phyloP scores from a whole-genome alignment of 2,329 filamentous ascomycete species.

The Colletotrichum lentis region DNA sequence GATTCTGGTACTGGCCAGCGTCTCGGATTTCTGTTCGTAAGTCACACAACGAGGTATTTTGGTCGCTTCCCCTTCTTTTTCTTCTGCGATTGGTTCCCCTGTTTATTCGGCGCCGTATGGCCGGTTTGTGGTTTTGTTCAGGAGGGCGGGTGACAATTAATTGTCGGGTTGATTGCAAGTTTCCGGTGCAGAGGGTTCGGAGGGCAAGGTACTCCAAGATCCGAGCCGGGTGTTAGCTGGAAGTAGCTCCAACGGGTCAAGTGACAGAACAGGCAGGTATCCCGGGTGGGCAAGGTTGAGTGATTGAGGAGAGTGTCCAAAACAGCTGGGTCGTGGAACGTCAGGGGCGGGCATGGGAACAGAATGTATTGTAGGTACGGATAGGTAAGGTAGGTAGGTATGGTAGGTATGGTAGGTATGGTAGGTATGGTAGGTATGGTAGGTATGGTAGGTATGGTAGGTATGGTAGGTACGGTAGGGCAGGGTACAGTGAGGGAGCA shows the following conservation, averaged over 20 bases:
- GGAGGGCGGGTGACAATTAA: neutral
- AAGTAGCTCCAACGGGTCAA: slow-evolving; percentile 35
- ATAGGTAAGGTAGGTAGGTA: too few relatives aligned
- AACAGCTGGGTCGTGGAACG: slow-evolving; percentile 18
- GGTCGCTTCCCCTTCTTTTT: neutral
- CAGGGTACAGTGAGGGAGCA: neutral
- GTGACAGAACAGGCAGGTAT: slow-evolving; percentile 34
- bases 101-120: neutral
- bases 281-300: slow-evolving; percentile 28
- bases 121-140: neutral
- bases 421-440: neutral
- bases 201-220: neutral
- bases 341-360: neutral
- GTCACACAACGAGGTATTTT: neutral
- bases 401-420: neutral
- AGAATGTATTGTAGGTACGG: neutral
- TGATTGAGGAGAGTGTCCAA: slow-evolving; percentile 30
- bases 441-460: neutral
- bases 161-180: slow-evolving; percentile 5
- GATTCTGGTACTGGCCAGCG: slow-evolving; percentile 29
- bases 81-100: neutral
- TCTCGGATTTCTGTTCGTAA: slow-evolving; percentile 23
- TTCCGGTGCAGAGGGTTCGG: slow-evolving; percentile 13
- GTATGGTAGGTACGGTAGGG: neutral
- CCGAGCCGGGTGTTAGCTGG: slow-evolving; percentile 30